phyloP scores from a whole-genome alignment of 176 grass and related monocot species.

The Triticum urartu region DNA sequence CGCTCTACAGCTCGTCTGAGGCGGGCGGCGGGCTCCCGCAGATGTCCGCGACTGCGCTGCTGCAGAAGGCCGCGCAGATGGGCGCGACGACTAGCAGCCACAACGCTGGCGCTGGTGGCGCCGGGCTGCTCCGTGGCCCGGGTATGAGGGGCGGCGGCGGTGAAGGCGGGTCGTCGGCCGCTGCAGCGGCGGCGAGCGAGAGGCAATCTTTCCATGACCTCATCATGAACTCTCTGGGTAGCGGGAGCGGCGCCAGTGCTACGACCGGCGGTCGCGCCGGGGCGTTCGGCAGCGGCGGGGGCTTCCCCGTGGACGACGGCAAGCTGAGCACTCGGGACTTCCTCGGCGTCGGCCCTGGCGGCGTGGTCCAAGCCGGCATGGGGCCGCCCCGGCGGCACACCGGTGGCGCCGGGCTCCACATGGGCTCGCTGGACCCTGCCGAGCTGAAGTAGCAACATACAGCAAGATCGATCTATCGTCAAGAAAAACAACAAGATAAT shows the following conservation, averaged over 20 bases:
- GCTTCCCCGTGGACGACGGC: conserved; percentile 39
- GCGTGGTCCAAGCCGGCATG: conserved; percentile 47
- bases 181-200: conserved; percentile 25
- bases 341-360: conserved; percentile 64
- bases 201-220: conserved; percentile 64
- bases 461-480: not conserved
- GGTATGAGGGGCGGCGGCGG: not conserved
- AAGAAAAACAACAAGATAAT: not conserved
- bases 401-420: conserved; percentile 37
- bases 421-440: conserved; percentile 59
- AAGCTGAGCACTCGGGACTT: conserved; percentile 90
- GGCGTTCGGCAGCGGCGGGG: conserved; percentile 31
- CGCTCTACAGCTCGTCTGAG: conserved; percentile 33
- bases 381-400: conserved; percentile 25
- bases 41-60: conserved; percentile 89
- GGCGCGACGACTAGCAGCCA: conserved; percentile 56
- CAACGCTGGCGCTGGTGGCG: conserved; percentile 21
- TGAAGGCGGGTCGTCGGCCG: conserved; percentile 19
- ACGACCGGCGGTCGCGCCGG: not conserved
- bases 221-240: conserved; percentile 71
- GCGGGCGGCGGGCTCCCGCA: conserved; percentile 25
- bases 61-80: conserved; percentile 92
- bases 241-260: not conserved
- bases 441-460: conserved; percentile 59
- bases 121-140: conserved; percentile 49